phyloP scores from a whole-genome alignment of 1,284 basidiomycete genomes.

The Microbotryum violaceum region DNA sequence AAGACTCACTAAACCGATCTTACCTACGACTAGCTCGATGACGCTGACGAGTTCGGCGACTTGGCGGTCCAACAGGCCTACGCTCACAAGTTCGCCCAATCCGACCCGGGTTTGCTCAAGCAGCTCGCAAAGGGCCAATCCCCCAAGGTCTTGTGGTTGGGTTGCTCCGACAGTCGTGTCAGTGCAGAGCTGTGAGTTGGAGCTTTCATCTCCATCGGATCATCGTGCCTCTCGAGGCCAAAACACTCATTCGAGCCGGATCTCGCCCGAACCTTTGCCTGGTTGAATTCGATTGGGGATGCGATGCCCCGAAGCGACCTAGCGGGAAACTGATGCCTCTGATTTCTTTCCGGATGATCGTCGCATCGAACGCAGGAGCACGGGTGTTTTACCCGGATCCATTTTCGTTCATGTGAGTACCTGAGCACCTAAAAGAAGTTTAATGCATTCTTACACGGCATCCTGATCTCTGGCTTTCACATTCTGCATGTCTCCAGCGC shows the following conservation, averaged over 20 bases:
- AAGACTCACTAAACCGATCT: no score
- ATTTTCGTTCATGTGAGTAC: slow-evolving; percentile 31
- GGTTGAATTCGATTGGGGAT: not conserved
- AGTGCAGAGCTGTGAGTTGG: slow-evolving; percentile 42
- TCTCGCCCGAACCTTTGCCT: not conserved
- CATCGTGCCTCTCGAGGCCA: not conserved
- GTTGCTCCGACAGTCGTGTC: slow-evolving; percentile 62
- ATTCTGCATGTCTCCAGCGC: slow-evolving; percentile 35
- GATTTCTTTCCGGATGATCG: no score
- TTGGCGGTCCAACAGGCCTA: slow-evolving; percentile 12
- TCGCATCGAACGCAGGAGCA: slow-evolving; percentile 5
- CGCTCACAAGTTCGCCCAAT: slow-evolving; percentile 49
- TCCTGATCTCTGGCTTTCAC: no score
- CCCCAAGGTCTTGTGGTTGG: slow-evolving; percentile 70
- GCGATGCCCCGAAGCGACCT: not conserved
- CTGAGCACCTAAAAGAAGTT: no score
- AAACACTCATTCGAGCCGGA: not conserved
- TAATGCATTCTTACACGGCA: no score
- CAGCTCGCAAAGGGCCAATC: slow-evolving; percentile 57
- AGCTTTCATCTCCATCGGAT: not conserved
- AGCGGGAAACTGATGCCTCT: no score
- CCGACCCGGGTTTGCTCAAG: slow-evolving; percentile 59
- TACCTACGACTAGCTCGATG: no score
- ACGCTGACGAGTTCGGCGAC: not conserved
- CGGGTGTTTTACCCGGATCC: slow-evolving; percentile 31